Percentiles rank a stretch among this genome's conserved stretches.
Evolutionary conservation across 768 basidiomycete species (phyloP).

Genomic region (Austroboletus eburneus): DNA sequence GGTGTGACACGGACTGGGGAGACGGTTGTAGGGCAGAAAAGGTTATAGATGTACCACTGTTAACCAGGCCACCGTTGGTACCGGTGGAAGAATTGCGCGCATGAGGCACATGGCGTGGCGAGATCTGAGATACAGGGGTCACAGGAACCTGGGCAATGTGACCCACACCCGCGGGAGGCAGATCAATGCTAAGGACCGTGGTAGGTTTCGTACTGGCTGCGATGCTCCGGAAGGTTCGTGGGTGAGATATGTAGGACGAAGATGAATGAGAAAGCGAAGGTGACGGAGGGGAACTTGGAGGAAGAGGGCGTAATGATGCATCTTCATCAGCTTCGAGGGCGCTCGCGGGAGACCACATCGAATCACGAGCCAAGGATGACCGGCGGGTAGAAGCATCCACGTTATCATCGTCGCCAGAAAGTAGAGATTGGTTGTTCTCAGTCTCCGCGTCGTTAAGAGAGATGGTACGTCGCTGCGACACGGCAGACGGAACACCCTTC

Average conservation of each 20-base stretch:
- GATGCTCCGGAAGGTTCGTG: conserved; percentile 77
- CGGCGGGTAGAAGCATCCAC: conserved; percentile 46
- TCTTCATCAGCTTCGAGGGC: conserved; percentile 88
- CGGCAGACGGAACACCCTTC: conserved; percentile 19
- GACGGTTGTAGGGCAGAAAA: conserved; percentile 67
- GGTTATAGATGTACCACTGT: conserved; percentile 58
- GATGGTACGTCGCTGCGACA: conserved; percentile 50
- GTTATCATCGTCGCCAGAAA: conserved; percentile 36
- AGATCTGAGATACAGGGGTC: conserved; percentile 50
- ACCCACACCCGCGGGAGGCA: conserved; percentile 75
- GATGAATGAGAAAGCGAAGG: conserved; percentile 83
- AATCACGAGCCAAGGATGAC: conserved; percentile 65
- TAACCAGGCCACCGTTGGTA: conserved; percentile 41
- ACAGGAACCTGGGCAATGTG: conserved; percentile 86
- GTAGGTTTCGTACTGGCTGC: conserved; percentile 93
- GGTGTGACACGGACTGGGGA: conserved; percentile 40
- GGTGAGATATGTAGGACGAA: conserved; percentile 77
- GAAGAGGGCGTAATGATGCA: conserved; percentile 85
- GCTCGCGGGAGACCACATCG: conserved; percentile 76
- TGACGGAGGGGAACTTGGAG: conserved; percentile 84
- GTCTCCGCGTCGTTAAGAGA: conserved; percentile 62
- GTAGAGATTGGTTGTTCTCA: conserved; percentile 34
- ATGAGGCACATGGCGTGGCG: conserved; percentile 53
- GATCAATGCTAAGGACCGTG: conserved; percentile 85
- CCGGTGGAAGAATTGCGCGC: conserved; percentile 57